Evolutionary conservation across 164 flowering plant species (phyloP).

Genomic region (Vitis rotundifolia): DNA sequence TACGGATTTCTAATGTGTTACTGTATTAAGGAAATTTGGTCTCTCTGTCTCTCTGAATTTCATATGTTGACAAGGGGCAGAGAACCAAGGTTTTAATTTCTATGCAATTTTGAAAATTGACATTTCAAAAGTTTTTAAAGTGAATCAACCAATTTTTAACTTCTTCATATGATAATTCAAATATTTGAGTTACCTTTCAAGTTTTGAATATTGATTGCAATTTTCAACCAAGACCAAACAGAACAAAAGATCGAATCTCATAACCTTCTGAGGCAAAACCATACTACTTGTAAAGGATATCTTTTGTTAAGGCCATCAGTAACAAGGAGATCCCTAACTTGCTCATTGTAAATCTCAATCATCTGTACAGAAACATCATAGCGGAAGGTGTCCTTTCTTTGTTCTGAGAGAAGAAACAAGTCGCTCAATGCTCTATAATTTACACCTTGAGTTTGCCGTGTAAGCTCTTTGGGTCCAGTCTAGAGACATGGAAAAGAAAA

Average conservation of each 20-base stretch:
- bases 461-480: conserved; percentile 89
- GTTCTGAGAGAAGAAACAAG: conserved; percentile 76
- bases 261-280: neutral
- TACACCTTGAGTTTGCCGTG: conserved; percentile 85
- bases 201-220: neutral
- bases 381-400: conserved; percentile 75
- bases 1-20: conserved; percentile 90
- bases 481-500: conserved; percentile 30
- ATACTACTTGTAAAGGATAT: conserved; percentile 71
- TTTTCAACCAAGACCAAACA: neutral
- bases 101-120: neutral
- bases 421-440: conserved; percentile 90
- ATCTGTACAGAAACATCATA: conserved; percentile 94
- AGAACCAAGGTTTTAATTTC: neutral
- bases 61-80: too few relatives aligned
- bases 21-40: conserved; percentile 47
- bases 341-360: conserved; percentile 99
- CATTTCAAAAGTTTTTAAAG: neutral
- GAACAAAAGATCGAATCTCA: neutral
- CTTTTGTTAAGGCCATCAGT: conserved; percentile 81
- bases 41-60: neutral
- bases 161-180: too few relatives aligned
- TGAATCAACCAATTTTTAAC: too few relatives aligned
- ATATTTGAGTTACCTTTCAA: neutral
- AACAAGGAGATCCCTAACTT: conserved; percentile 94